Percentiles rank a stretch among this genome's conserved stretches.
Conservation (phyloP, 495 filamentous ascomycete genomes). For the Evernia prunastri region DNA sequence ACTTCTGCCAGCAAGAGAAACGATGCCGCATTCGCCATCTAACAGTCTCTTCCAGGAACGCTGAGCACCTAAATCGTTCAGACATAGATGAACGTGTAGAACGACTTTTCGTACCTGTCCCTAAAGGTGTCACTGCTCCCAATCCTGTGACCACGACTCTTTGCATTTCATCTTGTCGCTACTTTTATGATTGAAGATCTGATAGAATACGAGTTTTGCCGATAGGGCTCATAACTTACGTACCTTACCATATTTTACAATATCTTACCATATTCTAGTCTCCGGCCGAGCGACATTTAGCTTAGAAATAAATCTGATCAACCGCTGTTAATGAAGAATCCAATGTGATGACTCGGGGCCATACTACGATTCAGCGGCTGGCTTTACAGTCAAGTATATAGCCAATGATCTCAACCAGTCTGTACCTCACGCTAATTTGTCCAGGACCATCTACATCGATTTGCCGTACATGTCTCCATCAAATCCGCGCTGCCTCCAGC, state of each 20-base stretch:
- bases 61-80: conserved; percentile 49
- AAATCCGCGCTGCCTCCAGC: conserved; percentile 42
- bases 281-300: background rate
- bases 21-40: conserved; percentile 70
- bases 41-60: conserved; percentile 76
- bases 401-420: background rate
- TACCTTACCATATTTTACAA: too few relatives aligned
- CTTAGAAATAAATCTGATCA: background rate
- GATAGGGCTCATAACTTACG: too few relatives aligned
- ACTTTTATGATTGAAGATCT: background rate
- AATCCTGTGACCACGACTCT: conserved; percentile 93
- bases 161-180: conserved; percentile 57
- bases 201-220: too few relatives aligned
- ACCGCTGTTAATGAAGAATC: too few relatives aligned
- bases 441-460: conserved; percentile 42
- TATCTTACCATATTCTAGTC: background rate
- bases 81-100: conserved; percentile 2
- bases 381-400: conserved; percentile 18
- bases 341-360: conserved; percentile 13
- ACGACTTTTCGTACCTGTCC: conserved; percentile 50
- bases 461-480: conserved; percentile 47
- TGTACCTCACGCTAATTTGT: background rate
- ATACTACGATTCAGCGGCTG: conserved; percentile 8
- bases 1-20: conserved; percentile 55
- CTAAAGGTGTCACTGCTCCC: conserved; percentile 86